A percentile compares a stretch with the other conserved stretches of the same genome.
Evolutionary conservation across 176 grass and related monocot species (phyloP).

Genomic region (Alopecurus myosuroides): DNA sequence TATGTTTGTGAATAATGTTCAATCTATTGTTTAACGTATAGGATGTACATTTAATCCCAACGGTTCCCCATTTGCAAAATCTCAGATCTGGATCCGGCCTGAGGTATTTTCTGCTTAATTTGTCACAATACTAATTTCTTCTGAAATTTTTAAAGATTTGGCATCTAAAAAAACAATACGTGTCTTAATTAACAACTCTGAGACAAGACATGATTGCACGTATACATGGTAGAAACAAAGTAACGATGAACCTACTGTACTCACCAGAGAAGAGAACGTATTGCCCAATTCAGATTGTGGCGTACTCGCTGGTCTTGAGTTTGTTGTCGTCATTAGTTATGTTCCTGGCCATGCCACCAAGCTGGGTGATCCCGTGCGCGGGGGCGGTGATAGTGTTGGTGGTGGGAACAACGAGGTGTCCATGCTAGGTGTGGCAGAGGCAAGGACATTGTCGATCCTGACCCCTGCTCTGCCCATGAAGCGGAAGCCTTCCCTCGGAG

Average conservation of each 20-base stretch:
- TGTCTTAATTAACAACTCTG: too few species aligned
- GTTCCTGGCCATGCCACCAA: slow-evolving; percentile 61
- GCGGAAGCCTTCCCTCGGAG: too few species aligned
- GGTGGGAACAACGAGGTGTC: slow-evolving; percentile 78
- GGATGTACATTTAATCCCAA: not conserved
- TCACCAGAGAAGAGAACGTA: not conserved
- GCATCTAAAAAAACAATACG: not conserved
- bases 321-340: slow-evolving; percentile 62
- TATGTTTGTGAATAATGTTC: not conserved
- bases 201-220: not conserved
- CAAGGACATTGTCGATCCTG: slow-evolving; percentile 81
- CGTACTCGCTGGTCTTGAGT: slow-evolving; percentile 53
- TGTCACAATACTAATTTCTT: too few species aligned
- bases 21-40: not conserved
- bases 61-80: not conserved
- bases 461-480: too few species aligned
- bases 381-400: slow-evolving; percentile 69
- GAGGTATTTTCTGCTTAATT: too few species aligned
- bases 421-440: slow-evolving; percentile 72
- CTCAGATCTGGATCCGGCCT: not conserved
- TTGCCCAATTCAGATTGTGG: not conserved
- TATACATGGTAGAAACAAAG: too few species aligned
- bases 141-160: not conserved
- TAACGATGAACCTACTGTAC: too few species aligned
- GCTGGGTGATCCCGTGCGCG: slow-evolving; percentile 60